Base-by-base conservation (phyloP, 192 early-diverging fungal genomes). In the Chytriomyces sp. region DNA sequence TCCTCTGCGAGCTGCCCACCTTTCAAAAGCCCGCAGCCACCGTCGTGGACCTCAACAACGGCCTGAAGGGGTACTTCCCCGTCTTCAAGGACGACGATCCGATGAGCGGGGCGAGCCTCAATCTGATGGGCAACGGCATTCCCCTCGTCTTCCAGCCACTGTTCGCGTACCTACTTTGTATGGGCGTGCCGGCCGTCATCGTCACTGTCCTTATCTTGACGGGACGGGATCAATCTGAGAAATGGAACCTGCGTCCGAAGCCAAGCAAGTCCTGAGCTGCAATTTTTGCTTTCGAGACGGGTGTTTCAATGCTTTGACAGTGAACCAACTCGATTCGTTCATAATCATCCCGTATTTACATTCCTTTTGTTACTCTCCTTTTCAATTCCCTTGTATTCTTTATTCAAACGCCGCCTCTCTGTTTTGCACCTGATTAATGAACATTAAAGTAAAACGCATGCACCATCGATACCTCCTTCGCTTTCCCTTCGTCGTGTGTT, bases 111-210 rank as follows among this genome's bases (percentile, higher is more conserved):
- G 59, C 59, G 17, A 49, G 44, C 44, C 19, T 61, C 14, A 30
- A 30, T 37, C 59, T 25, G 14, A 32, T 61, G 19, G 59, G 59
- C 14, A 37, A 30, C 3, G 59, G 59, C n/a, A 10, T 61, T 6
- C 59, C 59, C 32, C 28, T 61, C 32, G 32, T 61, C 33, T 30
- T 36, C 17, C 59, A 61, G 34, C 10, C 19, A 7, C 28, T 61
- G 59, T 61, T 61, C 26, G 59, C 59, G 14, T 61, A 61, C 59
- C 3, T 61, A 7, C 32, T 61, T 12, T 61, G 59, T 36, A 37
- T 3, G 10, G 32, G 31, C 8, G 34, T 61, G 1, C 59, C 59
- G 30, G 59, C 32, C 34, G 14, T 61, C 17, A 37, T 37, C 19
- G 59, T 61, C 17, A 12, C 38, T 12, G 59, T 37, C 12, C 28